Evolutionary conservation across 2,329 filamentous ascomycete species (phyloP).

Genomic region (Claviceps sp.): DNA sequence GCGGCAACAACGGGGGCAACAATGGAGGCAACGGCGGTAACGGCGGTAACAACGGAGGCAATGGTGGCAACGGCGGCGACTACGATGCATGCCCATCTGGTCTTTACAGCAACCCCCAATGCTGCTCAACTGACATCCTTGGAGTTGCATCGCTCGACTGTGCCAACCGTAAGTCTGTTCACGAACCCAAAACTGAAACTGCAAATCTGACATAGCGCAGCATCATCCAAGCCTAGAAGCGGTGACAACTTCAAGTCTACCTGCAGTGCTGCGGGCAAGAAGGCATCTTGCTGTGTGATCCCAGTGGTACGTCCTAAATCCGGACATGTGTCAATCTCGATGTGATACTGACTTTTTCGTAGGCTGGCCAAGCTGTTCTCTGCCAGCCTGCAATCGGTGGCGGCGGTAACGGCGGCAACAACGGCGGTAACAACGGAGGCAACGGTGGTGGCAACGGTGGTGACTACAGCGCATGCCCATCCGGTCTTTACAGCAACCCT

Average conservation of each 20-base stretch:
- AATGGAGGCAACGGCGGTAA: not conserved
- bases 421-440: not conserved
- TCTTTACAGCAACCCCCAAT: conserved; percentile 21
- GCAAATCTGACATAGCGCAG: not conserved
- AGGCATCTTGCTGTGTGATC: conserved; percentile 7
- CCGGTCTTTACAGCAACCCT: conserved; percentile 15
- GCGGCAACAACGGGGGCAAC: not conserved
- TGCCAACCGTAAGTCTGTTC: conserved; percentile 6
- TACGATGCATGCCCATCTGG: conserved; percentile 8
- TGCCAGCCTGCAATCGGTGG: not conserved
- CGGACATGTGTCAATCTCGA: no score
- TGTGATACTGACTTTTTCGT: not conserved
- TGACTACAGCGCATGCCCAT: conserved; percentile 8
- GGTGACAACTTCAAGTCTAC: conserved; percentile 2
- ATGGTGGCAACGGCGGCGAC: not conserved
- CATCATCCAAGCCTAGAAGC: not conserved
- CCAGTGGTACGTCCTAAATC: conserved; percentile 3
- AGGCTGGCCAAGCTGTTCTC: conserved; percentile 2
- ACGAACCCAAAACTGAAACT: no score
- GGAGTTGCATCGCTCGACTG: conserved; percentile 34
- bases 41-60: not conserved
- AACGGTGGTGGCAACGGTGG: not conserved
- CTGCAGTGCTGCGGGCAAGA: conserved; percentile 1
- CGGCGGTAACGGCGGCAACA: not conserved
- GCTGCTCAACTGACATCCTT: conserved; percentile 35